Percentiles rank a stretch among this genome's conserved stretches.
phyloP scores from a whole-genome alignment of 805 yeast genomes.

The Suhomyces sp. region DNA sequence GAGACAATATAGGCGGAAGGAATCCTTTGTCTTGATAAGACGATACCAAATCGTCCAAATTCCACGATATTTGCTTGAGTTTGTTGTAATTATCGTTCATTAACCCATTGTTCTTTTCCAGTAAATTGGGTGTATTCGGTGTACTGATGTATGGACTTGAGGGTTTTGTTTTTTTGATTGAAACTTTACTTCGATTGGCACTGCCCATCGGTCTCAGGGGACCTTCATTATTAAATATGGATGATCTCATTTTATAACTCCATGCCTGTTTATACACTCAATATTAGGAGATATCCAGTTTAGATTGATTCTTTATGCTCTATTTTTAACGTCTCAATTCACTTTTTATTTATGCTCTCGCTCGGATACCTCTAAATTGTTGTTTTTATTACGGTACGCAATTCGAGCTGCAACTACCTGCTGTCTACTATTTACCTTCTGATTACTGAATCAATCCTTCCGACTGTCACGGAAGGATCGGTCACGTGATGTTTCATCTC shows the following conservation, averaged over 20 bases:
- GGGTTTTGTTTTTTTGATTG: constrained; percentile 13
- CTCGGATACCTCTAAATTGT: not conserved
- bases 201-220: constrained; percentile 6
- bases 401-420: not conserved
- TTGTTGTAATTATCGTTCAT: not conserved
- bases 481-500: not conserved
- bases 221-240: constrained; percentile 24
- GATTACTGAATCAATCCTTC: not conserved
- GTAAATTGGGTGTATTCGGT: constrained; percentile 1
- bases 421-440: not conserved
- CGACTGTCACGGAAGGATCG: not conserved
- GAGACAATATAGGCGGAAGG: constrained; percentile 40
- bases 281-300: not conserved
- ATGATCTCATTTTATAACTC: constrained; percentile 24
- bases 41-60: constrained; percentile 36
- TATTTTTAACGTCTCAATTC: not conserved
- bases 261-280: not conserved
- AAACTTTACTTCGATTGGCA: not conserved
- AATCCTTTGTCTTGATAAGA: constrained; percentile 31
- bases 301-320: not conserved
- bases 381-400: not conserved
- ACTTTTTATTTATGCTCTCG: not conserved
- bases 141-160: constrained; percentile 17
- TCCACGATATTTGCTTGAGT: constrained; percentile 25
- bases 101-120: not conserved